Conservation (phyloP, 73 alveolate genomes). For the Paramecium caudatum region DNA sequence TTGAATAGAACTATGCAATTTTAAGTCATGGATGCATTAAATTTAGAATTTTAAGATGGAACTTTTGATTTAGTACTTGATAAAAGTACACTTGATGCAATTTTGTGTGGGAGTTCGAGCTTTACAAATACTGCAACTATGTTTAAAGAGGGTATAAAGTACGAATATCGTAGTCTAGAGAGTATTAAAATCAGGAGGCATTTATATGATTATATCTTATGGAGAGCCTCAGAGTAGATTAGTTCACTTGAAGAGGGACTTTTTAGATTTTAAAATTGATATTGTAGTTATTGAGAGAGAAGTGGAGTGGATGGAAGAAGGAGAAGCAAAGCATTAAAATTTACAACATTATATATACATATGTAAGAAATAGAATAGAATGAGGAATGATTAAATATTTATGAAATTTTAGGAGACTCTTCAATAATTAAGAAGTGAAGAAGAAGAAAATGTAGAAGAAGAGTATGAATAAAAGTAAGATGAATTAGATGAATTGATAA, state of each 20-base stretch:
- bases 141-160: conserved; percentile 58
- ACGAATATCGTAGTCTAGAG: conserved; percentile 84
- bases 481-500: too few relatives aligned
- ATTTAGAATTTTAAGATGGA: conserved; percentile 80
- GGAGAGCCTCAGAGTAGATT: conserved; percentile 92
- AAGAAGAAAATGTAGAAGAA: too few relatives aligned
- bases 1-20: conserved; percentile 82
- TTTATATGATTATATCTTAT: conserved; percentile 87
- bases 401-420: too few relatives aligned
- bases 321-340: not conserved
- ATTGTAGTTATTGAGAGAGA: conserved; percentile 33
- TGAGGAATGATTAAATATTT: too few relatives aligned
- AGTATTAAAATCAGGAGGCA: conserved; percentile 85
- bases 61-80: conserved; percentile 90
- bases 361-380: not conserved
- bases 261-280: conserved; percentile 82
- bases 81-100: conserved; percentile 87
- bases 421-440: too few relatives aligned
- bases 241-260: conserved; percentile 82
- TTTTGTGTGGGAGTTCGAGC: conserved; percentile 57
- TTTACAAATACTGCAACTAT: conserved; percentile 82
- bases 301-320: not conserved
- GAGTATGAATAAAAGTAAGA: too few relatives aligned
- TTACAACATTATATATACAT: not conserved
- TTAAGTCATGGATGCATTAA: conserved; percentile 89